Evolutionary conservation across 2,329 filamentous ascomycete species (phyloP).

Genomic region (Tympanopsis confertula): DNA sequence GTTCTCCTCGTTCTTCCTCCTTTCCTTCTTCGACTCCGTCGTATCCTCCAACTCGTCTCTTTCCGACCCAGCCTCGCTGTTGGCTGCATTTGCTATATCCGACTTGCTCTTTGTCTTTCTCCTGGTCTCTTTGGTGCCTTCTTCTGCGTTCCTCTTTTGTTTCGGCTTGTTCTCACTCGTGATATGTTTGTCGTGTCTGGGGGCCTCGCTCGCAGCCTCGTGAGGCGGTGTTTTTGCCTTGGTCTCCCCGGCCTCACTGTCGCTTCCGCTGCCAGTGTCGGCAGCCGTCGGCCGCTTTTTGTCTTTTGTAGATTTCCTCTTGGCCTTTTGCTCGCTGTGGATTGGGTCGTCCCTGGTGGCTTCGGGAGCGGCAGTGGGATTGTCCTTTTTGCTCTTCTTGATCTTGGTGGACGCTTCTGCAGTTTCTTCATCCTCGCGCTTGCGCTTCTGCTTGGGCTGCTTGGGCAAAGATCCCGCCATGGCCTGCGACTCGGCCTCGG

Average conservation of each 20-base stretch:
- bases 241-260: no score
- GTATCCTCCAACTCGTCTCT: constrained; percentile 14
- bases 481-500: no score
- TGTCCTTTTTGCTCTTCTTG: no score
- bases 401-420: no score
- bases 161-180: constrained; percentile 17
- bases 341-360: no score
- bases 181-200: constrained; percentile 14
- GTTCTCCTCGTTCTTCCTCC: constrained; percentile 13
- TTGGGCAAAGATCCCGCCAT: no score
- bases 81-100: constrained; percentile 8
- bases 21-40: constrained; percentile 12
- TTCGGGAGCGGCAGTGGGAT: no score
- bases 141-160: constrained; percentile 11
- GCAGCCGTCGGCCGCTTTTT: constrained; percentile 7
- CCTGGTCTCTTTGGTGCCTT: constrained; percentile 20
- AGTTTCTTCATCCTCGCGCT: no score
- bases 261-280: constrained; percentile 18
- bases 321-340: no score
- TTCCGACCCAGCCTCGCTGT: constrained; percentile 22
- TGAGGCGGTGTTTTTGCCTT: constrained; percentile 9
- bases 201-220: constrained; percentile 13
- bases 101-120: constrained; percentile 20
- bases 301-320: no score
- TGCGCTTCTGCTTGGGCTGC: no score